Evolutionary conservation across 768 basidiomycete species (phyloP).

Genomic region (Boletus vinaceobasis): DNA sequence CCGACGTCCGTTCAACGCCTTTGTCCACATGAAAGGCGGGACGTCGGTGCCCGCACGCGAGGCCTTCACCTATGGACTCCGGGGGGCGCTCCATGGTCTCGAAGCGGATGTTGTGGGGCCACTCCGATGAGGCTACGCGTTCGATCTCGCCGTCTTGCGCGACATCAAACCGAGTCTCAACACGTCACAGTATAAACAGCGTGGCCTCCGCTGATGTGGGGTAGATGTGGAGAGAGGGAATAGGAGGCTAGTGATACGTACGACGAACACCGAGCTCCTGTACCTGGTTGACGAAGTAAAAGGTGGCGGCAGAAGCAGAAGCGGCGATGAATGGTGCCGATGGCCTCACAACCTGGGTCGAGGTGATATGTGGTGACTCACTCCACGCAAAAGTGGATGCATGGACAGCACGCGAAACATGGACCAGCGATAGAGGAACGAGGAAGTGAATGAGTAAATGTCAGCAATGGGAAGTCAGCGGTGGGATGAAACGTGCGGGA

Average conservation of each 20-base stretch:
- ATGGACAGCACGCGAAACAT: background rate
- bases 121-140: conserved; percentile 57
- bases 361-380: no score
- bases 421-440: background rate
- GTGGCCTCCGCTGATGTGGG: conserved; percentile 48
- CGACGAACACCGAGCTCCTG: conserved; percentile 68
- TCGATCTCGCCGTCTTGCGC: conserved; percentile 59
- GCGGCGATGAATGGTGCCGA: conserved; percentile 81
- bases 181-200: conserved; percentile 14
- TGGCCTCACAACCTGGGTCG: conserved; percentile 59
- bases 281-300: conserved; percentile 62
- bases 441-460: background rate
- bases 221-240: background rate
- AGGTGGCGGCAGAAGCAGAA: conserved; percentile 52
- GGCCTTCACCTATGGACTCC: conserved; percentile 58
- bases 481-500: conserved; percentile 16
- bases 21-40: conserved; percentile 71
- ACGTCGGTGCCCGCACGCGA: conserved; percentile 52
- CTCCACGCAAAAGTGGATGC: no score
- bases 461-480: background rate
- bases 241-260: conserved; percentile 38
- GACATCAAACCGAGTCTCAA: conserved; percentile 20
- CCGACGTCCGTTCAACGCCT: conserved; percentile 40
- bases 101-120: conserved; percentile 54
- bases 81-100: conserved; percentile 52